Evolutionary conservation across 768 basidiomycete species (phyloP).

Genomic region (Pholiota conissans): DNA sequence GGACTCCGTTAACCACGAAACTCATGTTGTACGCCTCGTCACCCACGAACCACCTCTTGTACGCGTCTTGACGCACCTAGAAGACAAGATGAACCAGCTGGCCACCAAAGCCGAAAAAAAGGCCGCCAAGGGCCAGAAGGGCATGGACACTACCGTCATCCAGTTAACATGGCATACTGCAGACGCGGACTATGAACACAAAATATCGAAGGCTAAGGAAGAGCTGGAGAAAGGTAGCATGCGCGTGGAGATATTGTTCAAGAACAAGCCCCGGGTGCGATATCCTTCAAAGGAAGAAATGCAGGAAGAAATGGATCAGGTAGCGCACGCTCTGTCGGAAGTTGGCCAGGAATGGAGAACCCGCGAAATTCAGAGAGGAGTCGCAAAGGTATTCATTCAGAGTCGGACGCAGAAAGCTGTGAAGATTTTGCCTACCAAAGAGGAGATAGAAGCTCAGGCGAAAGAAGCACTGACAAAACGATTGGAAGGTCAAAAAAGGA

Average conservation of each 20-base stretch:
- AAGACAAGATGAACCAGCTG: slow-evolving; percentile 23
- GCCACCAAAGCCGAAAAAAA: slow-evolving; percentile 43
- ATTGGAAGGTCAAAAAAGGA: too few relatives aligned
- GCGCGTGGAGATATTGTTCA: slow-evolving; percentile 57
- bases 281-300: slow-evolving; percentile 38
- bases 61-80: slow-evolving; percentile 38
- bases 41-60: slow-evolving; percentile 57
- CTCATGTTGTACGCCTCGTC: slow-evolving; percentile 57
- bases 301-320: slow-evolving; percentile 42
- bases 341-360: slow-evolving; percentile 55
- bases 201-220: slow-evolving; percentile 55
- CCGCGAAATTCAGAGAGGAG: slow-evolving; percentile 35
- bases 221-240: slow-evolving; percentile 57
- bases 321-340: slow-evolving; percentile 43
- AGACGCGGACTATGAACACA: slow-evolving; percentile 61
- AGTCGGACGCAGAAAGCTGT: slow-evolving; percentile 24
- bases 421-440: slow-evolving; percentile 12
- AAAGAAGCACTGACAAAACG: slow-evolving; percentile 13
- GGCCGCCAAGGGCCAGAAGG: slow-evolving; percentile 34
- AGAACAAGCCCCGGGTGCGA: slow-evolving; percentile 44
- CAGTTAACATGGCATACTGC: slow-evolving; percentile 71
- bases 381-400: slow-evolving; percentile 46
- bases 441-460: slow-evolving; percentile 21
- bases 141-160: slow-evolving; percentile 58
- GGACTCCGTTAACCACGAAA: slow-evolving; percentile 37